These are phyloP conservation scores for Colletotrichum neosansevieriae DNA, from an alignment of 2,329 filamentous ascomycete species.

Conservation along the genomic window DNA sequence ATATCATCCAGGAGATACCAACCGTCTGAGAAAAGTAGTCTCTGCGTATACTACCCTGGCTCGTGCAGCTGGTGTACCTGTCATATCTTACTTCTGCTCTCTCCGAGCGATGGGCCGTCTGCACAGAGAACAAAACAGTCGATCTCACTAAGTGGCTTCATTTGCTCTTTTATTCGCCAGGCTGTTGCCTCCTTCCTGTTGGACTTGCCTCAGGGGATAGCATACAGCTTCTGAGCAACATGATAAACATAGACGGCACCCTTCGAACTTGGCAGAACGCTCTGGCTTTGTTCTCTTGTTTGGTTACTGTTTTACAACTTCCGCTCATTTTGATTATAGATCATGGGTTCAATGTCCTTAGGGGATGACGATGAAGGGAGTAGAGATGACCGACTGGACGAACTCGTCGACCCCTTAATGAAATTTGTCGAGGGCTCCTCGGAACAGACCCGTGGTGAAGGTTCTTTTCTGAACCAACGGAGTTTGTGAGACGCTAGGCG, in stretches of 20 bases:
- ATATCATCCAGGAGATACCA: not conserved
- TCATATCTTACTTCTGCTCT: slow-evolving; percentile 39
- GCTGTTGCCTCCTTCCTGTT: not conserved
- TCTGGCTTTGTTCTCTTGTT: not conserved
- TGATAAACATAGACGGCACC: not conserved
- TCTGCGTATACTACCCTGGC: slow-evolving; percentile 24
- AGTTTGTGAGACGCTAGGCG: not conserved
- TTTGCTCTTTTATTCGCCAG: not conserved
- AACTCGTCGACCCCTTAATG: not conserved
- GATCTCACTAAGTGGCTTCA: slow-evolving; percentile 24
- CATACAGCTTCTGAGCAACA: not conserved
- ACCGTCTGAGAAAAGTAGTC: not conserved
- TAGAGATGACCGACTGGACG: not conserved
- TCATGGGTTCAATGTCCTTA: not conserved
- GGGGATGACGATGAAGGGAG: not conserved
- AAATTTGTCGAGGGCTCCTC: not conserved
- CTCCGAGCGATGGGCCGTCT: slow-evolving; percentile 25
- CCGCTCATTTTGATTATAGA: not conserved
- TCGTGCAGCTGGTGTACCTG: slow-evolving; percentile 21
- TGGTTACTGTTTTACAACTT: not conserved
- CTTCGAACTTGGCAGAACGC: not conserved
- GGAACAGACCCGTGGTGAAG: not conserved
- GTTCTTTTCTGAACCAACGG: not conserved
- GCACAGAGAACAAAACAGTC: slow-evolving; percentile 34
- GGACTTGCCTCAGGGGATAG: not conserved